phyloP scores from a whole-genome alignment of 2,329 filamentous ascomycete genomes.

The Xylaria sp. region DNA sequence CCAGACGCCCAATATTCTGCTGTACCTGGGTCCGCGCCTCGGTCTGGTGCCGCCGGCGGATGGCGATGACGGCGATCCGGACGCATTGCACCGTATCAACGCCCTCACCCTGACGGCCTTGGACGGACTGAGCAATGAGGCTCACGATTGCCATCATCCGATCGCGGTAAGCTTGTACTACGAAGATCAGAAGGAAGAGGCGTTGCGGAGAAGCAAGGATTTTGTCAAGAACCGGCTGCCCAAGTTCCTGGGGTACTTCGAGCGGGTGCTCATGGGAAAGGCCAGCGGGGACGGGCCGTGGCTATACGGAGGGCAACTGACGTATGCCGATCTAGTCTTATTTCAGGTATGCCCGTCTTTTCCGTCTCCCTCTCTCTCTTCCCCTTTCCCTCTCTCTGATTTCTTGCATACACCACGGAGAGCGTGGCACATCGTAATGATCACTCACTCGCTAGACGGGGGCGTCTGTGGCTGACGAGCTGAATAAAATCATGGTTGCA shows the following conservation, averaged over 20 bases:
- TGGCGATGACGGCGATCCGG: slow-evolving; percentile 49
- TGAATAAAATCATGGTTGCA: slow-evolving; percentile 40
- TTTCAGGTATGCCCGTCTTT: slow-evolving; percentile 68
- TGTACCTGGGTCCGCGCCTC: slow-evolving; percentile 73
- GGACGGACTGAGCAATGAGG: slow-evolving; percentile 75
- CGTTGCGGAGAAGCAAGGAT: slow-evolving; percentile 65
- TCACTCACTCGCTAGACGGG: too few relatives aligned
- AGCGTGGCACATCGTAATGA: too few relatives aligned
- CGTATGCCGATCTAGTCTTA: slow-evolving; percentile 78
- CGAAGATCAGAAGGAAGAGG: slow-evolving; percentile 79
- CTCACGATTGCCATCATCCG: slow-evolving; percentile 82
- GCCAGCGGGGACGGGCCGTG: slow-evolving; percentile 69
- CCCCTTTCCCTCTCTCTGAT: too few relatives aligned
- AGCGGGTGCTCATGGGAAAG: slow-evolving; percentile 71
- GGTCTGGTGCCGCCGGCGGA: slow-evolving; percentile 61
- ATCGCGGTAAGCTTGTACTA: slow-evolving; percentile 70
- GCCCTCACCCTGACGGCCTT: slow-evolving; percentile 74
- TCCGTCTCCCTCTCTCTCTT: not conserved
- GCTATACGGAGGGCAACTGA: slow-evolving; percentile 72
- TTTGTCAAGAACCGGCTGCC: slow-evolving; percentile 73
- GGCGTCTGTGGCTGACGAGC: not conserved
- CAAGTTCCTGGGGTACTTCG: slow-evolving; percentile 78
- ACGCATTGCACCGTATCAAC: slow-evolving; percentile 68
- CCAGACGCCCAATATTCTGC: slow-evolving; percentile 79
- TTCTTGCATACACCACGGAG: too few relatives aligned